These are phyloP conservation scores for Dalbergia cultrata DNA, from an alignment of 306 rosid genomes.

Conservation along the genomic window DNA sequence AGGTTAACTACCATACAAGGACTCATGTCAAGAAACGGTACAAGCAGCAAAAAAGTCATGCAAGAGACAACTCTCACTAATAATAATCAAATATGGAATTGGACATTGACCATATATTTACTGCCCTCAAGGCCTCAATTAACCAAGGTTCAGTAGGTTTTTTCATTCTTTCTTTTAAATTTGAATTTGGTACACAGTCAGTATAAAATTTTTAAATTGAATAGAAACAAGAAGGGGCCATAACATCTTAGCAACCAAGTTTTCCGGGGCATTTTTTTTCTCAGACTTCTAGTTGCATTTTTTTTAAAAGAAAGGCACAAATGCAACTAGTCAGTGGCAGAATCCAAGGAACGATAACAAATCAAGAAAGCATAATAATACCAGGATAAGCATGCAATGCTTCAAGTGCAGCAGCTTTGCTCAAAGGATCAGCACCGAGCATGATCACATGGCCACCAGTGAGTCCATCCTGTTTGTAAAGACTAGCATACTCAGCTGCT, in stretches of 20 bases:
- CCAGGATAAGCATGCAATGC: conserved; percentile 91
- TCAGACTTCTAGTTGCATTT: background rate
- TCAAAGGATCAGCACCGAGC: conserved; percentile 94
- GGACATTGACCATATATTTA: background rate
- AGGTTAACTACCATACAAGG: background rate
- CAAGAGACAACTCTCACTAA: background rate
- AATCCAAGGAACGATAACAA: background rate
- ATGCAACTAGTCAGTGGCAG: background rate
- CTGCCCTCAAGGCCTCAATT: conserved; percentile 10
- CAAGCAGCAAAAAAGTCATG: background rate
- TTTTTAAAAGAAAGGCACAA: background rate
- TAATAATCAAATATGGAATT: conserved; percentile 1
- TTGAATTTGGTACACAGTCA: background rate
- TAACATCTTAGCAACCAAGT: background rate
- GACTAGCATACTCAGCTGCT: conserved; percentile 78
- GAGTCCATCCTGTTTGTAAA: conserved; percentile 81
- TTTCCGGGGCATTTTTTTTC: background rate
- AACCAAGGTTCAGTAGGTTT: background rate
- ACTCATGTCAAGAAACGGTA: background rate
- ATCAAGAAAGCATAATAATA: conserved; percentile 44
- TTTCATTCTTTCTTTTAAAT: background rate
- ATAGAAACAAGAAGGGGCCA: background rate
- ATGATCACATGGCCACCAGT: conserved; percentile 91
- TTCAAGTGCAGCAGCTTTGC: conserved; percentile 79
- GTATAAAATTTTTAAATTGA: background rate